These are phyloP conservation scores for Gracilaria caudata DNA, from an alignment of 23 red algal genomes.

Conservation along the genomic window DNA sequence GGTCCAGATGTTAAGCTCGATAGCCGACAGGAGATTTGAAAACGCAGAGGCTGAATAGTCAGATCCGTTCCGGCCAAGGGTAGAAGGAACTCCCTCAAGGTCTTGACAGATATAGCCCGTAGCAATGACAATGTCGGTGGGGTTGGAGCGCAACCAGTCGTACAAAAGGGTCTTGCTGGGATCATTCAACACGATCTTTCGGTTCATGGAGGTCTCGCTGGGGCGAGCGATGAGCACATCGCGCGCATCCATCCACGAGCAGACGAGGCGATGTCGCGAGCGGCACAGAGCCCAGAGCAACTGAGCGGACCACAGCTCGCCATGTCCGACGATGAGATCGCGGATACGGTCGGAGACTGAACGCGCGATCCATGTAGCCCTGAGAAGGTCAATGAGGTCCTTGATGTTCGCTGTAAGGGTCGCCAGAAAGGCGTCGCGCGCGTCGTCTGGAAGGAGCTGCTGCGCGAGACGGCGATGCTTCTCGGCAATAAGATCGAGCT, in stretches of 20 bases:
- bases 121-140: conserved; percentile 79
- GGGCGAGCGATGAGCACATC: conserved; percentile 83
- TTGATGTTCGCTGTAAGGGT: conserved; percentile 72
- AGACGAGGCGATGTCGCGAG: conserved; percentile 44
- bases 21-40: conserved; percentile 75
- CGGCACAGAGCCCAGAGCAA: conserved; percentile 89
- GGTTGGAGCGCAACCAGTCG: conserved; percentile 79
- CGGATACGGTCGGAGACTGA: conserved; percentile 64
- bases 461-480: conserved; percentile 72
- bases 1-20: conserved; percentile 83
- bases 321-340: conserved; percentile 94
- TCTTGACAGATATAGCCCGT: conserved; percentile 90
- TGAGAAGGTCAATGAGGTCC: conserved; percentile 87
- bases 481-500: conserved; percentile 78
- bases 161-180: conserved; percentile 41
- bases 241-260: conserved; percentile 87
- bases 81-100: conserved; percentile 79
- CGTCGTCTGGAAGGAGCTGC: conserved; percentile 69
- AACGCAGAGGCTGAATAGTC: conserved; percentile 88
- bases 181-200: conserved; percentile 71
- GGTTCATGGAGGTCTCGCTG: conserved; percentile 41
- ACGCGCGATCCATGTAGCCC: conserved; percentile 91
- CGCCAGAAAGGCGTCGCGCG: conserved; percentile 75
- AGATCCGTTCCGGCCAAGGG: conserved; percentile 88
- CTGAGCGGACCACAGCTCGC: conserved; percentile 94